Percentiles rank a stretch among this genome's conserved stretches.
These are phyloP conservation scores for Anthracocystis walkeri DNA, from an alignment of 1,284 basidiomycete species.

Conservation along the genomic window DNA sequence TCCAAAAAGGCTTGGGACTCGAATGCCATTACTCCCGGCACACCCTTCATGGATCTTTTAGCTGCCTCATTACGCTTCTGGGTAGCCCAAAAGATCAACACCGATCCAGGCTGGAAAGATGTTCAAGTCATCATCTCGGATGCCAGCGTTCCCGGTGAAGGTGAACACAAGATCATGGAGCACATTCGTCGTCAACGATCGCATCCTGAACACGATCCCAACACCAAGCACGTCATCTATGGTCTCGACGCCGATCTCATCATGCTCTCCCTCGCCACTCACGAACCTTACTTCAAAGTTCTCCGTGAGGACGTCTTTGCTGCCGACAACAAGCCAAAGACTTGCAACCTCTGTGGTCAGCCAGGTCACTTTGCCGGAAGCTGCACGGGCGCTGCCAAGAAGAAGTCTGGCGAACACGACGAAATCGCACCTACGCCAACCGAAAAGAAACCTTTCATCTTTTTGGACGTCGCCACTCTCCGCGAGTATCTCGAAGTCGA, in stretches of 20 bases:
- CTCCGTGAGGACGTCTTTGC: constrained; percentile 97
- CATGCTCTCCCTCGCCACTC: constrained; percentile 97
- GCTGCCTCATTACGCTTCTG: constrained; percentile 91
- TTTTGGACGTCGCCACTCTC: constrained; percentile 93
- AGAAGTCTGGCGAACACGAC: constrained; percentile 72
- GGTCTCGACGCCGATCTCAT: constrained; percentile 98
- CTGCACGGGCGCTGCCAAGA: constrained; percentile 75
- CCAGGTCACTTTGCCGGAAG: constrained; percentile 93
- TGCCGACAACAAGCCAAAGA: constrained; percentile 74
- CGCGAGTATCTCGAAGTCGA: constrained; percentile 98
- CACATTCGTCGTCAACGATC: constrained; percentile 90
- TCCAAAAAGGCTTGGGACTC: constrained; percentile 90
- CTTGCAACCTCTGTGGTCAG: constrained; percentile 90
- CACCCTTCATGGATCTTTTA: constrained; percentile 96
- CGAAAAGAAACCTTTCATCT: constrained; percentile 98
- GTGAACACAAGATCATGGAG: constrained; percentile 99
- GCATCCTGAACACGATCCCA: constrained; percentile 89
- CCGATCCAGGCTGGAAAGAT: constrained; percentile 91
- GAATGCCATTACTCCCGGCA: constrained; percentile 97
- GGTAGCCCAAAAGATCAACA: constrained; percentile 94
- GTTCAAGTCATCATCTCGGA: constrained; percentile 92
- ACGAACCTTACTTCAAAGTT: constrained; percentile 97
- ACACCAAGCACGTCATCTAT: constrained; percentile 96
- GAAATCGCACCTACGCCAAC: constrained; percentile 58
- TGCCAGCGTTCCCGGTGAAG: constrained; percentile 95